Percentiles rank a stretch among this genome's conserved stretches.
Conservation (phyloP, 1,284 basidiomycete species). For the Rhodofomes roseus region DNA sequence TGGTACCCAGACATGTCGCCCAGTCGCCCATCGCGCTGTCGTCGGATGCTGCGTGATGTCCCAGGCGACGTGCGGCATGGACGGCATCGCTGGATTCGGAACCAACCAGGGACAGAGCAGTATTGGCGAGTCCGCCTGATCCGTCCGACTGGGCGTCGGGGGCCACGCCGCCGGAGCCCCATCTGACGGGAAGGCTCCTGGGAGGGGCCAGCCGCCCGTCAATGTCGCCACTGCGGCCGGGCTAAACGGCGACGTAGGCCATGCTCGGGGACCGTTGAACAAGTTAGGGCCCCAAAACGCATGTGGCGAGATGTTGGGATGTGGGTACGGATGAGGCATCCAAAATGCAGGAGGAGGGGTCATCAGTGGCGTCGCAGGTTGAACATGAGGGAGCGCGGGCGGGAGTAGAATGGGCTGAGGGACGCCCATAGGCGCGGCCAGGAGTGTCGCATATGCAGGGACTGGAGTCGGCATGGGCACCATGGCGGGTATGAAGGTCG, state of each 20-base stretch:
- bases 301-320: constrained; percentile 14
- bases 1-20: constrained; percentile 24
- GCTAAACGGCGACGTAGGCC: constrained; percentile 4
- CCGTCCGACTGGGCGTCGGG: neutral
- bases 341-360: constrained; percentile 13
- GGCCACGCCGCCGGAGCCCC: constrained; percentile 3
- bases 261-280: neutral
- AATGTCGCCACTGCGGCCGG: constrained; percentile 6
- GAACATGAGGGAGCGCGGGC: neutral
- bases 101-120: constrained; percentile 30
- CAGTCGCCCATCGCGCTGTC: constrained; percentile 30
- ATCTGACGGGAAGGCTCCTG: constrained; percentile 21
- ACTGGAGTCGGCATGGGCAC: neutral
- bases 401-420: neutral
- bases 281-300: constrained; percentile 13
- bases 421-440: neutral
- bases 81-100: constrained; percentile 32
- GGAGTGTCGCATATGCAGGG: neutral
- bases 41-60: constrained; percentile 32
- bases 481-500: neutral
- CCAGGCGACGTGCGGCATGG: constrained; percentile 34
- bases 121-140: neutral
- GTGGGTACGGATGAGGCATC: constrained; percentile 27
- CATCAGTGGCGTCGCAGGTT: neutral
- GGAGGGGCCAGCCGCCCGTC: constrained; percentile 29